These are phyloP conservation scores for Naegleria lovaniensis DNA, from an alignment of 208 protist genomes.

Conservation along the genomic window DNA sequence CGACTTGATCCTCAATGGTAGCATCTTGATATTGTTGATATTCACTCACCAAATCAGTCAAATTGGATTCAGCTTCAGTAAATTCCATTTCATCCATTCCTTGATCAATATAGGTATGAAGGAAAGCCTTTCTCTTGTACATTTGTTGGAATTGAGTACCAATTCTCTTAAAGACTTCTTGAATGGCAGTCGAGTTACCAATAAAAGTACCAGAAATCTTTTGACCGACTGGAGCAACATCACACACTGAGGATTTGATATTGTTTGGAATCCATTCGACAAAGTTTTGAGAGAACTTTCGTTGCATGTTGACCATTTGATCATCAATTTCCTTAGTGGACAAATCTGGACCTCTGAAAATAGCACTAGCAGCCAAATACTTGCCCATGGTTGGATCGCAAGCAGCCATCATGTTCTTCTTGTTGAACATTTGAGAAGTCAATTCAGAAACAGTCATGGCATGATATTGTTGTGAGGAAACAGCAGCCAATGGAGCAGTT, in stretches of 20 bases:
- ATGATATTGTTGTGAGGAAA: slow-evolving; percentile 46
- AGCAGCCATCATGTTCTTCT: slow-evolving; percentile 66
- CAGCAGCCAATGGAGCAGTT: slow-evolving; percentile 55
- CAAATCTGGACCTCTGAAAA: slow-evolving; percentile 43
- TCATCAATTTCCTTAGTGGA: slow-evolving; percentile 68
- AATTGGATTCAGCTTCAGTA: slow-evolving; percentile 65
- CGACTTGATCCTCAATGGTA: background rate
- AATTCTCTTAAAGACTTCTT: slow-evolving; percentile 62
- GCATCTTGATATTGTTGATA: slow-evolving; percentile 47
- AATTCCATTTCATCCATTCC: slow-evolving; percentile 57
- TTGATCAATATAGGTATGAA: slow-evolving; percentile 71
- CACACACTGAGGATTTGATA: slow-evolving; percentile 59
- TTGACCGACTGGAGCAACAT: slow-evolving; percentile 55
- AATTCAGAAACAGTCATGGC: slow-evolving; percentile 57
- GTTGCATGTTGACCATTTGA: slow-evolving; percentile 57
- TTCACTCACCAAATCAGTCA: slow-evolving; percentile 63
- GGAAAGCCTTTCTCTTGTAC: slow-evolving; percentile 68
- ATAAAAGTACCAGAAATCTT: slow-evolving; percentile 65
- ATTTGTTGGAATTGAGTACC: slow-evolving; percentile 62
- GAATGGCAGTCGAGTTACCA: slow-evolving; percentile 63
- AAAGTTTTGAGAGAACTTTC: slow-evolving; percentile 58
- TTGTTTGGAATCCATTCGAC: slow-evolving; percentile 76
- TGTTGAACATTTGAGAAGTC: slow-evolving; percentile 65
- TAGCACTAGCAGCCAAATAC: slow-evolving; percentile 59
- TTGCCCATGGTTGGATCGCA: slow-evolving; percentile 52